phyloP scores from a whole-genome alignment of 257 asterid genomes.

The Gentiana macrophylla region DNA sequence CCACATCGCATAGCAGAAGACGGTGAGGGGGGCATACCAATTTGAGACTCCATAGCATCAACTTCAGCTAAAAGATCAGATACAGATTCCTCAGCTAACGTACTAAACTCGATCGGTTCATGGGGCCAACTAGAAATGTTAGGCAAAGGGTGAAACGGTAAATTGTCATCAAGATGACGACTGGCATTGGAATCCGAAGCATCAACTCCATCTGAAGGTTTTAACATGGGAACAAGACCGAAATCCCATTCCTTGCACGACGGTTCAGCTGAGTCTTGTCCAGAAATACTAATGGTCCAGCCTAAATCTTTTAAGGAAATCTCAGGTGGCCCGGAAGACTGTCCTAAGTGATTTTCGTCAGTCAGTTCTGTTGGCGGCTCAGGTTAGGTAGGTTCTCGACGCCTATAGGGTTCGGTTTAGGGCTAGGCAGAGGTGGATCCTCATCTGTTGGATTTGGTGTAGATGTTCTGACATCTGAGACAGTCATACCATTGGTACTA shows the following conservation, averaged over 20 bases:
- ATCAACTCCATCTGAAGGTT: constrained; percentile 23
- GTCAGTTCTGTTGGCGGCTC: constrained; percentile 23
- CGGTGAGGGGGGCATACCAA: constrained; percentile 34
- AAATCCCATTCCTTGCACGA: constrained; percentile 28
- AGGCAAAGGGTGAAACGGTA: constrained; percentile 20
- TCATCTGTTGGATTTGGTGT: constrained; percentile 30
- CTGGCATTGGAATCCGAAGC: constrained; percentile 17
- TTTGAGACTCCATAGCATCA: constrained; percentile 40
- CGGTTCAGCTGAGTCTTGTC: constrained; percentile 21
- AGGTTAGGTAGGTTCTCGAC: constrained; percentile 22
- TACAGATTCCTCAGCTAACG: constrained; percentile 43
- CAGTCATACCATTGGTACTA: constrained; percentile 10
- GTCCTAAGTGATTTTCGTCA: constrained; percentile 27
- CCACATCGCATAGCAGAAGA: constrained; percentile 30
- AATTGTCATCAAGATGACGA: constrained; percentile 17
- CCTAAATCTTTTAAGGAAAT: constrained; percentile 35
- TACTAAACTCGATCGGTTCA: constrained; percentile 38
- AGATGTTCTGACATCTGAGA: constrained; percentile 31
- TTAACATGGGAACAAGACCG: constrained; percentile 24
- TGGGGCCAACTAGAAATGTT: constrained; percentile 24
- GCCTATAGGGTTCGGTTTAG: constrained; percentile 29
- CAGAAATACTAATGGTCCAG: constrained; percentile 27
- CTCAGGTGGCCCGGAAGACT: constrained; percentile 24
- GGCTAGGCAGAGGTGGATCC: constrained; percentile 13
- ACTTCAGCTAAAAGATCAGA: constrained; percentile 47